These are phyloP conservation scores for Furcasterigmium sp. DNA, from an alignment of 2,329 filamentous ascomycete species.

Conservation along the genomic window DNA sequence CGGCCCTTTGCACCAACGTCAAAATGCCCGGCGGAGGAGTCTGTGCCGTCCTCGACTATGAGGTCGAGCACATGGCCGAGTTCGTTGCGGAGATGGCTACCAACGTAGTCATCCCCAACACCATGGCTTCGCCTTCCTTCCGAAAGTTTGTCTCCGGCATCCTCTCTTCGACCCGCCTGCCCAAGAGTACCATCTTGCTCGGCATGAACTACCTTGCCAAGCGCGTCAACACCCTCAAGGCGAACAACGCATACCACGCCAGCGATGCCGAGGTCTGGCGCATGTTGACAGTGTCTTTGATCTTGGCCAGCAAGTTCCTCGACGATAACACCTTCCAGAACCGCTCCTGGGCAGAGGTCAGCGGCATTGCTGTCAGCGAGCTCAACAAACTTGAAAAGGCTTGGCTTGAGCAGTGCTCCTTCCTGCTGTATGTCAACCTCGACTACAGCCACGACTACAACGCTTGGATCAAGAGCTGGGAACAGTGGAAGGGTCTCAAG, in stretches of 20 bases:
- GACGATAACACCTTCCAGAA: conserved; percentile 98
- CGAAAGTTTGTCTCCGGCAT: conserved; percentile 91
- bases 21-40: conserved; percentile 78
- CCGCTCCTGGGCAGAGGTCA: conserved; percentile 93
- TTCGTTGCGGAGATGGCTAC: conserved; percentile 87
- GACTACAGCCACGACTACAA: conserved; percentile 67
- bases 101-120: conserved; percentile 48
- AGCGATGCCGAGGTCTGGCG: conserved; percentile 75
- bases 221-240: conserved; percentile 70
- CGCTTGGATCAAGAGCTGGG: conserved; percentile 57
- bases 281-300: conserved; percentile 76
- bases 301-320: conserved; percentile 90
- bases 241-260: conserved; percentile 43
- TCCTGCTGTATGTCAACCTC: conserved; percentile 82
- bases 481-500: conserved; percentile 50
- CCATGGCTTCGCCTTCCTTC: conserved; percentile 54
- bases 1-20: conserved; percentile 24
- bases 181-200: conserved; percentile 84
- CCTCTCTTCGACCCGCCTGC: conserved; percentile 81
- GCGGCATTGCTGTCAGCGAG: conserved; percentile 77
- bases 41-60: conserved; percentile 90
- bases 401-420: conserved; percentile 79
- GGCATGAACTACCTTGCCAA: conserved; percentile 86
- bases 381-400: conserved; percentile 82
- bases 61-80: conserved; percentile 93